phyloP scores from a whole-genome alignment of 2,329 filamentous ascomycete species.

The Trichophyton benhamiae region DNA sequence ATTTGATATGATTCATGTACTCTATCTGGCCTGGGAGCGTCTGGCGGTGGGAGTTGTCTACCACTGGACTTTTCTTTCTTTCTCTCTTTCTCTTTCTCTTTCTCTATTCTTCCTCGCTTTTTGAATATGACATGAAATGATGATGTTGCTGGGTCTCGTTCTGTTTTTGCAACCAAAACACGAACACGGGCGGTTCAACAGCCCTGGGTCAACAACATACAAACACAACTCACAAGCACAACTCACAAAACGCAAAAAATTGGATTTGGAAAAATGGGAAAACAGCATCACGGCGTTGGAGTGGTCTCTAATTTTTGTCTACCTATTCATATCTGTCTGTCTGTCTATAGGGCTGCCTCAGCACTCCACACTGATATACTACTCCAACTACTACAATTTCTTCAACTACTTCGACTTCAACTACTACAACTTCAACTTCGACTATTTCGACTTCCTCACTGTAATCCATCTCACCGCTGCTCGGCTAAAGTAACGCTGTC shows the following conservation, averaged over 20 bases:
- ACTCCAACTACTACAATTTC: no score
- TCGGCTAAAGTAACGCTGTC: no score
- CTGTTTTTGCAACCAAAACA: constrained; percentile 81
- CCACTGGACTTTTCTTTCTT: not conserved
- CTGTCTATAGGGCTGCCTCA: constrained; percentile 15
- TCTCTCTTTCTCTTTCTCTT: constrained; percentile 5
- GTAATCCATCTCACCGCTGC: no score
- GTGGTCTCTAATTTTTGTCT: not conserved
- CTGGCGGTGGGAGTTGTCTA: not conserved
- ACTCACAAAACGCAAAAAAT: no score
- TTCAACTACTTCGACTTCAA: no score
- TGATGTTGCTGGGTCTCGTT: constrained; percentile 53
- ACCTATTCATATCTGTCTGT: constrained; percentile 43
- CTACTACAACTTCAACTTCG: no score
- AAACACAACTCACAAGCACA: no score
- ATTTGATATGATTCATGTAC: constrained; percentile 13
- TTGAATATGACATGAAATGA: constrained; percentile 28
- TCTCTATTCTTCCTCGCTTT: not conserved
- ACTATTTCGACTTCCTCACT: no score
- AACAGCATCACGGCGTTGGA: not conserved
- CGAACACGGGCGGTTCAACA: constrained; percentile 64
- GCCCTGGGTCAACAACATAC: constrained; percentile 27
- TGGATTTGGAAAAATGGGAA: not conserved
- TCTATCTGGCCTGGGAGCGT: constrained; percentile 11
- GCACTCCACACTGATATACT: no score